Evolutionary conservation across 768 basidiomycete genomes (phyloP), one percentile per base, ranked within the genome.

Genomic region (Suillus ampliporus): DNA sequence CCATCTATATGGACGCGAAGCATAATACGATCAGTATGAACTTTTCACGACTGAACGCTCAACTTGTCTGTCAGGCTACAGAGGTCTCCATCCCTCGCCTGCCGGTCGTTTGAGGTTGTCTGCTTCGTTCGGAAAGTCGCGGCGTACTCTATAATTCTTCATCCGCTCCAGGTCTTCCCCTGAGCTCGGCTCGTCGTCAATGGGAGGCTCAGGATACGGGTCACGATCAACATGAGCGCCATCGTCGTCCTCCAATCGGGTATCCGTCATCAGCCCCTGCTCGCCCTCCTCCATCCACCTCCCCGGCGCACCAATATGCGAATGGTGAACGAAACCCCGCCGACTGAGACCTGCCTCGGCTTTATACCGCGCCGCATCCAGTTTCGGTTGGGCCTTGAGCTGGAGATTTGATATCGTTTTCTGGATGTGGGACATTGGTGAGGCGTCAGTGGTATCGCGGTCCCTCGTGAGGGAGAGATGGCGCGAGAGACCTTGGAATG

Each of bases 341-440:
- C 77, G 77, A 63, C 80, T 86, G 37, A 91, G 67, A 19, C 88
- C 89, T 21, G 89, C 89, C 72, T 90, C 89, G 0, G 88, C 89
- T 73, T 90, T 90, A 73, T 84, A 90, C 63, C 87, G 76, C 28
- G 86, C 89, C 35, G 84, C 83, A 61, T 90, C 88, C 28, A 89
- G 70, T 48, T 76, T 81, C 0, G 87, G 88, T 68, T 85, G 81
- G 14, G 79, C 79, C 21, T 68, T 70, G 57, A 74, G 71, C n/a
- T 77, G 77, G 10, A 82, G 68, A 37, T 70, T 69, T 11, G 68
- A 77, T 53, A 86, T 66, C 60, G 83, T 82, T 31, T 78, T 76
- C 65, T 84, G 83, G 38, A 87, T 71, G 54, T 72, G 71, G 35
- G 78, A 71, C 8, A 83, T 72, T 26, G 78, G 72, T 3, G 78